phyloP scores from a whole-genome alignment of 345 rosid species.

The Psidium friedrichsthalianum region DNA sequence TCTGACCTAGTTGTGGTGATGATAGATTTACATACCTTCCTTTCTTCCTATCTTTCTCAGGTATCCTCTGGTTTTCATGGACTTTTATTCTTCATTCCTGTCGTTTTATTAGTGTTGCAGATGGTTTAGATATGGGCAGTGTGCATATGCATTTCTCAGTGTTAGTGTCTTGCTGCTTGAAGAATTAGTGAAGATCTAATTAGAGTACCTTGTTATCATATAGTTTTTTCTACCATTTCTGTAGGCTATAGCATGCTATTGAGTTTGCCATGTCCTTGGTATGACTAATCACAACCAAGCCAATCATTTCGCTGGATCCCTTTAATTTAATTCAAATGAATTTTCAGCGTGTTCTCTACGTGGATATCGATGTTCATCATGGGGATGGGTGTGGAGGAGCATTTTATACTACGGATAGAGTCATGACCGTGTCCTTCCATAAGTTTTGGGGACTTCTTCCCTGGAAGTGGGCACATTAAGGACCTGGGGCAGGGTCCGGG shows the following conservation, averaged over 20 bases:
- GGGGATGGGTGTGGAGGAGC: conserved; percentile 99
- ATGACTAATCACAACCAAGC: neutral
- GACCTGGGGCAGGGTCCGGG: conserved; percentile 64
- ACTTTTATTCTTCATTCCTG: neutral
- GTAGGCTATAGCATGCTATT: neutral
- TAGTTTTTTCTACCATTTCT: neutral
- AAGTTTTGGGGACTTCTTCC: conserved; percentile 97
- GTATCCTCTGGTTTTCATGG: neutral
- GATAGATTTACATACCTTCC: neutral
- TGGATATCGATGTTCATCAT: conserved; percentile 96
- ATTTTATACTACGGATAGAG: conserved; percentile 97
- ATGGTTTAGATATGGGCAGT: neutral
- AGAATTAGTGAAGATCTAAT: neutral
- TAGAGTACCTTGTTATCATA: neutral
- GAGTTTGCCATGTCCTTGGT: neutral
- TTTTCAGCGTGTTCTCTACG: conserved; percentile 79
- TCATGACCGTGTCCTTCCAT: conserved; percentile 97
- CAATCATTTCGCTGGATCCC: neutral
- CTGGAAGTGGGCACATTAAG: conserved; percentile 86
- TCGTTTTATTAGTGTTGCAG: neutral
- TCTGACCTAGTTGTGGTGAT: neutral
- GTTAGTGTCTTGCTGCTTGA: neutral
- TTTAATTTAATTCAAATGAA: neutral
- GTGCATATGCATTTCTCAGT: neutral
- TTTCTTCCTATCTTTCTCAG: neutral